Conservation (phyloP, 2,329 filamentous ascomycete genomes). For the Zopfia rhizophila region DNA sequence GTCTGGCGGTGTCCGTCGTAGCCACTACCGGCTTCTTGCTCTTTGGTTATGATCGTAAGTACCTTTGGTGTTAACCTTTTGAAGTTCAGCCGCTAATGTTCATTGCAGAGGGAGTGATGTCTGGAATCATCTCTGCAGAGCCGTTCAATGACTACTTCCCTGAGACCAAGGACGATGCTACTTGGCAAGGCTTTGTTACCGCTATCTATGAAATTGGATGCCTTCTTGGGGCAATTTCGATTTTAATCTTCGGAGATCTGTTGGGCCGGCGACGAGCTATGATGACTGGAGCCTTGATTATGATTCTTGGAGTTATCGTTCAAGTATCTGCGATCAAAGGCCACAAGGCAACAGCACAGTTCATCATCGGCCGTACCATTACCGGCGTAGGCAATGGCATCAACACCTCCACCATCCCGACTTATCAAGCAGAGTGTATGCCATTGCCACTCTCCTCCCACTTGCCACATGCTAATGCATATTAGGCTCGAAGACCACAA, state of each 20-base stretch:
- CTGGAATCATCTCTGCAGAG: conserved; percentile 47
- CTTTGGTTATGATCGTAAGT: conserved; percentile 46
- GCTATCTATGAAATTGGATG: conserved; percentile 65
- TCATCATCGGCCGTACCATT: conserved; percentile 63
- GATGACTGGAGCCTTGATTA: conserved; percentile 53
- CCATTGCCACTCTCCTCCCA: too few relatives aligned
- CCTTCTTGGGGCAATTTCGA: conserved; percentile 53
- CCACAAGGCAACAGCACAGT: conserved; percentile 56
- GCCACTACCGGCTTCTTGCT: conserved; percentile 45
- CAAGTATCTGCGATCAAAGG: conserved; percentile 50
- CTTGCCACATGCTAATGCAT: too few relatives aligned
- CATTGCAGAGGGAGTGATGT: conserved; percentile 47
- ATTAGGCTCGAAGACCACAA: conserved; percentile 63
- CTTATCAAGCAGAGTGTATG: conserved; percentile 66
- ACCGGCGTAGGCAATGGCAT: conserved; percentile 67
- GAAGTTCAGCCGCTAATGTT: too few relatives aligned
- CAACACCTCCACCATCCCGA: conserved; percentile 66
- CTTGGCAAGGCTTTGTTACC: conserved; percentile 63
- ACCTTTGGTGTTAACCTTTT: too few relatives aligned
- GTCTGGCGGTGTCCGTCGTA: conserved; percentile 40
- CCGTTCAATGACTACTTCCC: conserved; percentile 52
- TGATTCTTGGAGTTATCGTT: conserved; percentile 57
- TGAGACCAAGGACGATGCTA: conserved; percentile 53
- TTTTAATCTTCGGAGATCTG: conserved; percentile 51
- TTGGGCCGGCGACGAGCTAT: conserved; percentile 57